Base-by-base conservation (phyloP, 805 yeast genomes). In the Saturnispora hagleri region DNA sequence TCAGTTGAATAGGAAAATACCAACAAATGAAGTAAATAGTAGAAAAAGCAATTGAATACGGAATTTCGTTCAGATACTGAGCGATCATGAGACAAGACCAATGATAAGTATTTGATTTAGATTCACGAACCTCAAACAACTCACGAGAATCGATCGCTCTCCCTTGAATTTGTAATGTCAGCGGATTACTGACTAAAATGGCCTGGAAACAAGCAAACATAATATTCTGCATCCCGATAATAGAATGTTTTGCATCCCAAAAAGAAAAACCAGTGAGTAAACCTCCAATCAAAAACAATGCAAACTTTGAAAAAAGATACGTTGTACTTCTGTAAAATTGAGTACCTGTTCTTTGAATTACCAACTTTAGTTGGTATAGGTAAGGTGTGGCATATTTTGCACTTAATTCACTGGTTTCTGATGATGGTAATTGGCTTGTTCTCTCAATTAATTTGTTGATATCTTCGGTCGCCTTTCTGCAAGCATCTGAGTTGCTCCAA, bases 201-300 rank as follows among this genome's bases (percentile, higher is more conserved):
- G 82, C 71, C 47, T 77, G 69, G 61, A 78, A 78, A 51, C 71
- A 65, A 8, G 81, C 69, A 58, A 75, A 76, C 72, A 78, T 65
- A 55, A 74, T 70, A 62, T 81, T 78, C 67, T 82, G 87, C 68
- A 81, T 67, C 47, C 86, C 87, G 52, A 73, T 71, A 20, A 73
- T 58, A 20, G 79, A 66, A 33, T 71, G 68, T 47, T 75, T 76
- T 31, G 81, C 77, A 56, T 82, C 72, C 73, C 75, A 84, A 68
- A 82, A 86, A 0, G 84, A 73, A 65, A 86, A 86, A 43, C 95
- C 95, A 55, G 81, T 76, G 62, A 69, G 68, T n/a, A 79, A 54
- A 34, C 78, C 69, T 50, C 75, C 66, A 4, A 73, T 56, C 9
- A 71, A 56, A 55, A 64, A 63, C 60, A 71, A 65, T 55, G 69